Conservation (phyloP, 192 early-diverging fungal genomes). For the Coemansia sp. region DNA sequence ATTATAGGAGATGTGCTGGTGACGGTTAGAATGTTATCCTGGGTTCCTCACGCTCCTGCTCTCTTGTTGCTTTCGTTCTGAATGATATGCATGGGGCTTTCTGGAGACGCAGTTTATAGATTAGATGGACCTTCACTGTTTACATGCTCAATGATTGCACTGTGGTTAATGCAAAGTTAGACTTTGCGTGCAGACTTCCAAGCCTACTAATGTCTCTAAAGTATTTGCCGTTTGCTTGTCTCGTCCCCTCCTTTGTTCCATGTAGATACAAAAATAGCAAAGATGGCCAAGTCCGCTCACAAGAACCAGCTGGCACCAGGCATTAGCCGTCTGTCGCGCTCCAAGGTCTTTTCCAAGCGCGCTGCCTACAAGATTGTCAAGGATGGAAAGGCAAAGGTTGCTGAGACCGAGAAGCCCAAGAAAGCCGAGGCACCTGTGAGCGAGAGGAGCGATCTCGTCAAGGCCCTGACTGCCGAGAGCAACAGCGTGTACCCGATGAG, state of each 20-base stretch:
- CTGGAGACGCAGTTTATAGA: no score
- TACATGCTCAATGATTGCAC: not conserved
- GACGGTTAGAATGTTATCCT: no score
- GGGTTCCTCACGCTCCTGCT: no score
- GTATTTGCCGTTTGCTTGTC: not conserved
- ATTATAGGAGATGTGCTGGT: no score
- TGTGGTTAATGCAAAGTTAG: not conserved
- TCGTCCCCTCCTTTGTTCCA: not conserved
- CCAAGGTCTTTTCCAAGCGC: constrained; percentile 80
- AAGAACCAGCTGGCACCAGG: constrained; percentile 86
- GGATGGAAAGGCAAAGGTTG: constrained; percentile 51
- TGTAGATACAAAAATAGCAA: constrained; percentile 49
- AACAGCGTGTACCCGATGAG: constrained; percentile 79
- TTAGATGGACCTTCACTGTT: no score
- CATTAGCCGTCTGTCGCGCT: constrained; percentile 81
- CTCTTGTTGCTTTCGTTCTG: no score
- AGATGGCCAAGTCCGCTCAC: constrained; percentile 67
- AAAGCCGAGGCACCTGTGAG: constrained; percentile 38
- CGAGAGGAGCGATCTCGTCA: constrained; percentile 75
- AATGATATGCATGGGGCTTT: no score
- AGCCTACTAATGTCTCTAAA: not conserved
- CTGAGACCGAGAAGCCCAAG: constrained; percentile 19
- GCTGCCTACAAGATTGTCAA: constrained; percentile 89
- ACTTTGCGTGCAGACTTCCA: no score
- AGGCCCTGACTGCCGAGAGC: constrained; percentile 67